phyloP scores from a whole-genome alignment of 1,284 basidiomycete species.

The Dichomitus squalens region DNA sequence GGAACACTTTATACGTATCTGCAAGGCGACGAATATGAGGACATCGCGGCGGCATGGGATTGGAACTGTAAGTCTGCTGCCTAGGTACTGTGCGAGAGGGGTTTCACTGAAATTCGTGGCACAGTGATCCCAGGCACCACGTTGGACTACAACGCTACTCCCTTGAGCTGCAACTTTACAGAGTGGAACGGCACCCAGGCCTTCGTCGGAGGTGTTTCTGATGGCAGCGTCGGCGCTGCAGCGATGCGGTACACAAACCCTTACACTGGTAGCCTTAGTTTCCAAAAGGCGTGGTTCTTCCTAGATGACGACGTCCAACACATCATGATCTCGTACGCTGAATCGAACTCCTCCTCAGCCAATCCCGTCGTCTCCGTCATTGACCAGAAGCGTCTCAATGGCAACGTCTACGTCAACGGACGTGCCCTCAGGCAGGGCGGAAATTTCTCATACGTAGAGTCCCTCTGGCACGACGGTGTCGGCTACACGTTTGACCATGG shows the following conservation, averaged over 20 bases:
- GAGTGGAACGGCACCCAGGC: slow-evolving; percentile 46
- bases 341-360: slow-evolving; percentile 33
- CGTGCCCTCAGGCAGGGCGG: slow-evolving; percentile 18
- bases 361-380: slow-evolving; percentile 64
- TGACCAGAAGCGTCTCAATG: slow-evolving; percentile 57
- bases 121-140: slow-evolving; percentile 64
- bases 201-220: slow-evolving; percentile 67
- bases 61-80: slow-evolving; percentile 52
- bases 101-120: not conserved
- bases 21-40: slow-evolving; percentile 67
- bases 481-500: slow-evolving; percentile 49
- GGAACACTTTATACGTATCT: slow-evolving; percentile 66
- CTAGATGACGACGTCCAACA: slow-evolving; percentile 62
- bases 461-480: slow-evolving; percentile 60
- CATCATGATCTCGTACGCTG: slow-evolving; percentile 57
- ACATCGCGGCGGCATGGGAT: slow-evolving; percentile 70
- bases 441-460: slow-evolving; percentile 39
- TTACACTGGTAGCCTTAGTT: slow-evolving; percentile 50
- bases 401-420: slow-evolving; percentile 48
- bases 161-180: slow-evolving; percentile 46
- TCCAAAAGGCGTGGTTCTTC: slow-evolving; percentile 76
- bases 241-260: slow-evolving; percentile 71
- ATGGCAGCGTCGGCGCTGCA: slow-evolving; percentile 53
- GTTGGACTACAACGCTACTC: slow-evolving; percentile 56
- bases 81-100: too few species aligned